Conservation (phyloP, 2,329 filamentous ascomycete species). For the Nannizzia gypsea region DNA sequence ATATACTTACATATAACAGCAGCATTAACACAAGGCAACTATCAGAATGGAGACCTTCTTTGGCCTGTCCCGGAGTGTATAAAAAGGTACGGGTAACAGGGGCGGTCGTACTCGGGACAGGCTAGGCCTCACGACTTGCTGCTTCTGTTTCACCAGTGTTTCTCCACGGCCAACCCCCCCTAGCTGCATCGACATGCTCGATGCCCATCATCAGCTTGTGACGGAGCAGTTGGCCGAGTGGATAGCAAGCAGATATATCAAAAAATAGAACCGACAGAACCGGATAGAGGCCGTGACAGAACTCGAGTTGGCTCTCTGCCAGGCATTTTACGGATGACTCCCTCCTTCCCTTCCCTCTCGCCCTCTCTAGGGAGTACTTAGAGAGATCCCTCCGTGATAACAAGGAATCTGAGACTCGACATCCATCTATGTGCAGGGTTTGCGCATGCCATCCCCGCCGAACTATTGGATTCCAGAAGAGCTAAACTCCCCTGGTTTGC, state of each 20-base stretch:
- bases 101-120: slow-evolving; percentile 1
- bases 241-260: neutral
- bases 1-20: neutral
- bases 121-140: neutral
- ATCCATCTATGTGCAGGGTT: neutral
- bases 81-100: neutral
- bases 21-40: neutral
- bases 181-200: neutral
- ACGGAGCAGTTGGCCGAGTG: neutral
- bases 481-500: neutral
- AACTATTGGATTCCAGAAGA: slow-evolving; percentile 5
- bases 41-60: neutral
- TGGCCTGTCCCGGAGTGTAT: neutral
- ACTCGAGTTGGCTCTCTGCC: too few relatives aligned
- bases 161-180: neutral
- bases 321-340: too few relatives aligned
- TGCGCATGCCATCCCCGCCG: slow-evolving; percentile 2
- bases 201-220: neutral
- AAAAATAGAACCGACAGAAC: neutral
- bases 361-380: neutral
- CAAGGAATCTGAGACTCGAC: slow-evolving; percentile 4
- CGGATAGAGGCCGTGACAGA: neutral
- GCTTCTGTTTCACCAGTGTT: slow-evolving; percentile 4
- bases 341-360: too few relatives aligned
- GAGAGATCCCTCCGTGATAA: neutral